Conservation (phyloP, 164 flowering plant genomes). For the Annona squamosa region DNA sequence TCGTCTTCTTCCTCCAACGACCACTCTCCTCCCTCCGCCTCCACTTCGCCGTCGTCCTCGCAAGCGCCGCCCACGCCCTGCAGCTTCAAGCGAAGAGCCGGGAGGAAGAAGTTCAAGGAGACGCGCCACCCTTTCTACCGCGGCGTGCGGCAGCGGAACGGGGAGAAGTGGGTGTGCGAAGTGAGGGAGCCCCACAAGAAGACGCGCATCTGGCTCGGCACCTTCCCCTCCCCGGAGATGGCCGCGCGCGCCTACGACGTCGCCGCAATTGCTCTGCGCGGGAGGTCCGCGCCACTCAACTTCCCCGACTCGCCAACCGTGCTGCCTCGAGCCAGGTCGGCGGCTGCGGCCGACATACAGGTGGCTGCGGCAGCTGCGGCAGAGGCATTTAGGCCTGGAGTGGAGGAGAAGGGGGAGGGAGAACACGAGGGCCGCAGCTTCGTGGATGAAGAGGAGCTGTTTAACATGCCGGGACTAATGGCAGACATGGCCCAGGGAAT, state of each 20-base stretch:
- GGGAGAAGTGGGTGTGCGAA: slow-evolving; percentile 45
- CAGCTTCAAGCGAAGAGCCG: slow-evolving; percentile 24
- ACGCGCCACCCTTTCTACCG: slow-evolving; percentile 41
- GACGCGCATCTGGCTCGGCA: slow-evolving; percentile 49
- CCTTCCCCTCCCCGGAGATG: slow-evolving; percentile 42
- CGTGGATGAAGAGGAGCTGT: slow-evolving; percentile 20
- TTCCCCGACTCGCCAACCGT: slow-evolving; percentile 28
- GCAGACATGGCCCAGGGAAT: slow-evolving; percentile 47
- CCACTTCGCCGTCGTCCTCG: neutral
- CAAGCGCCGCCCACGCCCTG: neutral
- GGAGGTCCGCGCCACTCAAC: slow-evolving; percentile 29
- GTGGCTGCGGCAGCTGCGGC: slow-evolving; percentile 28
- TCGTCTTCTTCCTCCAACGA: slow-evolving; percentile 1
- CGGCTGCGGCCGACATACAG: slow-evolving; percentile 20
- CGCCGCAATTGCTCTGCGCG: slow-evolving; percentile 39
- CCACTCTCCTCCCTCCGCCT: slow-evolving; percentile 1
- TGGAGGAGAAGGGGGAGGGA: neutral
- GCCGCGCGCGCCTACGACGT: slow-evolving; percentile 56
- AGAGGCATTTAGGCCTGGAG: slow-evolving; percentile 4
- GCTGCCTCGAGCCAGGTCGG: slow-evolving; percentile 21
- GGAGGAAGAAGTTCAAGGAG: slow-evolving; percentile 36
- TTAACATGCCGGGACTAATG: slow-evolving; percentile 30
- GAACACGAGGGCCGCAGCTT: neutral
- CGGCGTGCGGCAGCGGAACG: slow-evolving; percentile 34
- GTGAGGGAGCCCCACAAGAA: slow-evolving; percentile 37